Percentiles rank a stretch among this genome's conserved stretches.
These are phyloP conservation scores for Kodamaea hsintzibuensis DNA, from an alignment of 805 yeast genomes.

Conservation along the genomic window DNA sequence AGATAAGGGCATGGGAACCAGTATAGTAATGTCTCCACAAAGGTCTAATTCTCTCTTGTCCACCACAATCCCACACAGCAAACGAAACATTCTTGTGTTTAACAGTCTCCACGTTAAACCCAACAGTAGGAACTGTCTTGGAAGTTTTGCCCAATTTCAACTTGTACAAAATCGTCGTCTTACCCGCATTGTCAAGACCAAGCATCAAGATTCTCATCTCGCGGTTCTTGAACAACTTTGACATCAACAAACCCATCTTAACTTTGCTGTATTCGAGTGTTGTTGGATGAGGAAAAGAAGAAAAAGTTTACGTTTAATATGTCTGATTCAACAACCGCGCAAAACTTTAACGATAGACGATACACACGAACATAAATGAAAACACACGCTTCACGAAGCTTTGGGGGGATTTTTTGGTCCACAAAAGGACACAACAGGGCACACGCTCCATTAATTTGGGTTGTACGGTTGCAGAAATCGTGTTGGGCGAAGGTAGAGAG, in stretches of 20 bases:
- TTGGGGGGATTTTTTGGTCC: background rate
- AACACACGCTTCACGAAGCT: background rate
- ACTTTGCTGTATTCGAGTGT: background rate
- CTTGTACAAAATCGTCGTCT: conserved; percentile 85
- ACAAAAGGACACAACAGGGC: background rate
- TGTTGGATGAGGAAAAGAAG: background rate
- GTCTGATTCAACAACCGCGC: background rate
- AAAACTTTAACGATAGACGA: conserved; percentile 3
- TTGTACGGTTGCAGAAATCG: background rate
- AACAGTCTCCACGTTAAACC: conserved; percentile 88
- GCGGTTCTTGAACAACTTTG: conserved; percentile 65
- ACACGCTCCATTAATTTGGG: background rate
- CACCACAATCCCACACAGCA: conserved; percentile 96
- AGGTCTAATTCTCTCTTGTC: conserved; percentile 89
- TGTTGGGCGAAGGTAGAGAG: background rate
- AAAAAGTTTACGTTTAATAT: conserved; percentile 5
- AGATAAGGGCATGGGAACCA: conserved; percentile 88
- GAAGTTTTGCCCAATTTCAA: conserved; percentile 71
- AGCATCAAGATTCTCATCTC: conserved; percentile 95
- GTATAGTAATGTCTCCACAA: conserved; percentile 95
- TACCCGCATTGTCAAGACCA: conserved; percentile 92
- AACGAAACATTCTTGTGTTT: conserved; percentile 78
- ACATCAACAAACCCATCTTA: conserved; percentile 15
- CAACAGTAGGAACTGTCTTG: conserved; percentile 89
- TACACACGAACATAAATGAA: conserved; percentile 1